phyloP scores from a whole-genome alignment of 2,329 filamentous ascomycete species.

The Grosmannia huntii region DNA sequence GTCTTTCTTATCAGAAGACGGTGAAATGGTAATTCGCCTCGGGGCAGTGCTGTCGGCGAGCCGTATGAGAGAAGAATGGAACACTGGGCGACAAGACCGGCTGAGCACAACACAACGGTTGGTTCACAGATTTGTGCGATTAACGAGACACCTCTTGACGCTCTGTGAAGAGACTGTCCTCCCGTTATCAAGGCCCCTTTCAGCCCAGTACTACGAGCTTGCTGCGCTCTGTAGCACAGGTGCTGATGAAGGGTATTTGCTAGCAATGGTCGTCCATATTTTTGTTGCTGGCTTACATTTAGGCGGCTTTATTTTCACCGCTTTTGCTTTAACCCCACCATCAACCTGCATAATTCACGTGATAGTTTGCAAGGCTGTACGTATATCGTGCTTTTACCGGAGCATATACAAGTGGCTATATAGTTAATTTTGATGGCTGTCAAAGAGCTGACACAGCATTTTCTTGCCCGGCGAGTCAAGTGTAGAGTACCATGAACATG shows the following conservation, averaged over 20 bases:
- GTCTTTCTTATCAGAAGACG: background rate
- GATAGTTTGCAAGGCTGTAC: background rate
- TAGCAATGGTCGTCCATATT: background rate
- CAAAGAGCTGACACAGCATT: no score
- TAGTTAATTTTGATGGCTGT: no score
- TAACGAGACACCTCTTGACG: background rate
- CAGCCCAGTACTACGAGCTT: background rate
- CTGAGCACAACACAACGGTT: background rate
- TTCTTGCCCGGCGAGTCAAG: no score
- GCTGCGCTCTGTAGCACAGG: background rate
- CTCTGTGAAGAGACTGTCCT: background rate
- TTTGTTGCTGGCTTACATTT: background rate
- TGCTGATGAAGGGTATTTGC: background rate
- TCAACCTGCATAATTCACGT: background rate
- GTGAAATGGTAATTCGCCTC: background rate
- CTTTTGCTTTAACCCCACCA: conserved; percentile 1
- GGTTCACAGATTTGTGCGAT: background rate
- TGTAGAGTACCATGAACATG: no score
- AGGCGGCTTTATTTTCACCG: background rate
- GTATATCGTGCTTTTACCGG: background rate
- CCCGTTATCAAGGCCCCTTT: background rate
- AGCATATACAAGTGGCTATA: background rate
- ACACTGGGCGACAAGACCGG: background rate
- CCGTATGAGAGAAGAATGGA: background rate
- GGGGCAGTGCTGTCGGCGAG: background rate